Conservation (phyloP, 2,329 filamentous ascomycete species). For the Onygena corvina region DNA sequence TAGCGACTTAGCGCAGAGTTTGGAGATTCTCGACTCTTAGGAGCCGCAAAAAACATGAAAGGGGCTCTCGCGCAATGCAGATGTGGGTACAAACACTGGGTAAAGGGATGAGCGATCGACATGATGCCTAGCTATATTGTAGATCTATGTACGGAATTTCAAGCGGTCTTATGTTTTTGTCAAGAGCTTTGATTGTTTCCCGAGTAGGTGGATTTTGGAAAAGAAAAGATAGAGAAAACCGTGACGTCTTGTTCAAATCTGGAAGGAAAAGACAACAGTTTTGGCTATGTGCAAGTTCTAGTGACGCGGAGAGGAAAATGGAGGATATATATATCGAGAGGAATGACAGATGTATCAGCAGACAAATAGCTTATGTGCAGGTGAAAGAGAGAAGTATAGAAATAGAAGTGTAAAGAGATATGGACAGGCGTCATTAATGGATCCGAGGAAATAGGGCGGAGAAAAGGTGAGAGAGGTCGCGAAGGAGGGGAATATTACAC, state of each 20-base stretch:
- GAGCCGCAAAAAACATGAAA: no score
- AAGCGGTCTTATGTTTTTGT: background rate
- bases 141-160: background rate
- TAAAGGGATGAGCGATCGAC: background rate
- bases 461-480: background rate
- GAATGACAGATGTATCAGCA: constrained; percentile 1
- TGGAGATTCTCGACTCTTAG: no score
- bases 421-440: background rate
- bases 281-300: constrained; percentile 3
- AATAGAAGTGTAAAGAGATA: background rate
- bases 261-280: background rate
- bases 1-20: background rate
- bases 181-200: background rate
- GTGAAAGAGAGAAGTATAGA: background rate
- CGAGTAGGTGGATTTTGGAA: background rate
- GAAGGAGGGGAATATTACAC: background rate
- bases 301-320: background rate
- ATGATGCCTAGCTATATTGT: no score
- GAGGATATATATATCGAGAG: background rate
- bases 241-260: background rate
- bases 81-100: background rate
- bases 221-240: background rate
- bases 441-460: background rate
- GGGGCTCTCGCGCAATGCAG: background rate
- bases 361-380: constrained; percentile 6